Evolutionary conservation across 2,329 filamentous ascomycete genomes (phyloP), one percentile per base, ranked within the genome.

Genomic region (Pseudocercospora cruenta): DNA sequence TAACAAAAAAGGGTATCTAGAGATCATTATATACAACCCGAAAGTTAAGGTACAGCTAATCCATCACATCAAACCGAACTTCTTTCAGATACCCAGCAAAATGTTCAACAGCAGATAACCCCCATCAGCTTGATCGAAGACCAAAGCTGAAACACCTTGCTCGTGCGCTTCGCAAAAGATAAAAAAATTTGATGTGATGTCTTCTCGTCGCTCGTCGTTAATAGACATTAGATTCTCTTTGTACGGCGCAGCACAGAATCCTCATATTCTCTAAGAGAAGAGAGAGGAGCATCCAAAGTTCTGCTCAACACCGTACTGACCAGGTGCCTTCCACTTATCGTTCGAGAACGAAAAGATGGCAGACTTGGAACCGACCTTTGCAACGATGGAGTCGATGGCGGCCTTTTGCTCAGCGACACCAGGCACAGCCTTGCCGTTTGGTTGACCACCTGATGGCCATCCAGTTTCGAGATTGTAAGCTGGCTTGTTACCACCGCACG

Each of bases 391-490:
- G 70, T 85, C 78, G 78, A 98, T 88, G 73, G 94, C 94, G 51
- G 76, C 79, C 59, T 81, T 81, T 86, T 98, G 94, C 82, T 94
- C 83, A 1, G 76, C 49, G 4, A 72, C 58, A 72, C 91, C 88
- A 64, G 94, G 88, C 73, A 91, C 83, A 65, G 93, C 93, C 21
- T 77, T 77, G 67, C 92, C 92, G 81, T 95, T 94, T 82, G 87
- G 80, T 31, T 79, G 74, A 77, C 94, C 94, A 7, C 78, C 71
- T 62, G 83, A 88, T 70, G 94, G 94, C 93, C 94, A 98, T 75
- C 94, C 94, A 64, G 91, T 91, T 88, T 98, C 94, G 73, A 96
- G 85, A 82, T 94, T 92, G 84, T 92, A 88, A 71, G 89, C 90
- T 43, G 87, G 82, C 84, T 91, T 91, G 77, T 67, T 63, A 45